Evolutionary conservation across 192 early-diverging fungal genomes (phyloP).

Genomic region (Coemansia nantahalensis): DNA sequence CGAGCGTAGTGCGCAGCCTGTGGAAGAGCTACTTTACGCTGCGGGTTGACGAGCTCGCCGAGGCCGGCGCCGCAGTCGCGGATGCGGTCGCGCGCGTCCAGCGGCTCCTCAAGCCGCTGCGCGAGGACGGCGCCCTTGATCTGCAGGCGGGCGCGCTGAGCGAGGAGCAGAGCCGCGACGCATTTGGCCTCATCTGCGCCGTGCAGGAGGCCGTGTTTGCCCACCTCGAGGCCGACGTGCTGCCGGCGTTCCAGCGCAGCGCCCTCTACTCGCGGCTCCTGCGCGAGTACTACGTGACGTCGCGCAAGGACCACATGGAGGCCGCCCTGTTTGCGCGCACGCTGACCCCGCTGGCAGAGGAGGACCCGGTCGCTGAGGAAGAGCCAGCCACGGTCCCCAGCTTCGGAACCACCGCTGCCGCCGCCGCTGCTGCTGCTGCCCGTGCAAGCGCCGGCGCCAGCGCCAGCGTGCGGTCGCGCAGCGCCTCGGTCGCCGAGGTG

Average conservation of each 20-base stretch:
- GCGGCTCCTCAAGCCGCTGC: constrained; percentile 29
- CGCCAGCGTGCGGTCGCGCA: neutral
- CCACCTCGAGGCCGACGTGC: constrained; percentile 60
- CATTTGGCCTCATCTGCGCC: constrained; percentile 27
- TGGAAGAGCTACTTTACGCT: constrained; percentile 55
- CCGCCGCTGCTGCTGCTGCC: neutral
- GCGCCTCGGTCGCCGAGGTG: neutral
- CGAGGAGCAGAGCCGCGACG: constrained; percentile 19
- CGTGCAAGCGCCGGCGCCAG: neutral
- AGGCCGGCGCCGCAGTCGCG: constrained; percentile 23
- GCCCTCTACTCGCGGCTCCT: constrained; percentile 66
- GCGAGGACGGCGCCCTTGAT: constrained; percentile 9
- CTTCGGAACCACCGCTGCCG: too few species aligned
- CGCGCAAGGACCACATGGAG: constrained; percentile 26
- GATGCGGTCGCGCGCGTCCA: constrained; percentile 33
- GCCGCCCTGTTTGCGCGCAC: constrained; percentile 20
- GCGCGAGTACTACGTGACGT: constrained; percentile 53
- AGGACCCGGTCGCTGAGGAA: too few species aligned
- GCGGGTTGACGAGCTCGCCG: constrained; percentile 45
- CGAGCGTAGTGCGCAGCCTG: constrained; percentile 37
- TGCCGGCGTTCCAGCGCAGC: constrained; percentile 59
- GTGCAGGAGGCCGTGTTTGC: constrained; percentile 65
- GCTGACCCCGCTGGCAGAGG: constrained; percentile 4
- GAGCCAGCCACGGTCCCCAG: too few species aligned
- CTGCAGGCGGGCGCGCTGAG: constrained; percentile 15